A percentile compares a stretch with the other conserved stretches of the same genome.
phyloP scores from a whole-genome alignment of 2,329 filamentous ascomycete genomes.

The Fusarium sp. region DNA sequence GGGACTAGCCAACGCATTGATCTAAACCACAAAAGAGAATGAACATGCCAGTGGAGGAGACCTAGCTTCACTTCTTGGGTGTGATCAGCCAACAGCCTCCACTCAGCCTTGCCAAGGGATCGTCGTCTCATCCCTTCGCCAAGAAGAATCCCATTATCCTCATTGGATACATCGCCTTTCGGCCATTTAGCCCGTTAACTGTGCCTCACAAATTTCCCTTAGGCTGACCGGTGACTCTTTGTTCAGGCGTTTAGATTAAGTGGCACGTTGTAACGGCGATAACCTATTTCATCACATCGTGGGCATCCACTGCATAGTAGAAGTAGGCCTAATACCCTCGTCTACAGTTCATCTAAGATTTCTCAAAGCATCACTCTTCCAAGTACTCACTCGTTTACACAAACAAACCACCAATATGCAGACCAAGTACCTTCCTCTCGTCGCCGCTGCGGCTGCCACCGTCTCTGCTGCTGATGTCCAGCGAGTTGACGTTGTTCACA shows the following conservation, averaged over 20 bases:
- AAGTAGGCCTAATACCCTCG: background rate
- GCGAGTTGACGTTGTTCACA: constrained; percentile 23
- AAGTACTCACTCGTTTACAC: background rate
- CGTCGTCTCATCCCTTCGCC: background rate
- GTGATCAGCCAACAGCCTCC: background rate
- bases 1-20: background rate
- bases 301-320: background rate
- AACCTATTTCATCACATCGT: background rate
- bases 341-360: background rate
- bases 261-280: background rate
- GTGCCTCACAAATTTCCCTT: constrained; percentile 9
- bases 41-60: background rate
- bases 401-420: constrained; percentile 14
- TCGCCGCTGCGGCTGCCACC: constrained; percentile 19
- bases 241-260: background rate
- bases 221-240: background rate
- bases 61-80: background rate
- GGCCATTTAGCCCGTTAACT: background rate
- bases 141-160: background rate
- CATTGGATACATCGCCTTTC: background rate
- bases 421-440: constrained; percentile 5
- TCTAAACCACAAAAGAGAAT: background rate
- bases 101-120: constrained; percentile 15
- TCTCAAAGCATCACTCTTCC: background rate
- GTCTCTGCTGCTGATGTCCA: constrained; percentile 9